A percentile compares a stretch with the other conserved stretches of the same genome.
Conservation (phyloP, 495 filamentous ascomycete genomes). For the Darksidea phi region DNA sequence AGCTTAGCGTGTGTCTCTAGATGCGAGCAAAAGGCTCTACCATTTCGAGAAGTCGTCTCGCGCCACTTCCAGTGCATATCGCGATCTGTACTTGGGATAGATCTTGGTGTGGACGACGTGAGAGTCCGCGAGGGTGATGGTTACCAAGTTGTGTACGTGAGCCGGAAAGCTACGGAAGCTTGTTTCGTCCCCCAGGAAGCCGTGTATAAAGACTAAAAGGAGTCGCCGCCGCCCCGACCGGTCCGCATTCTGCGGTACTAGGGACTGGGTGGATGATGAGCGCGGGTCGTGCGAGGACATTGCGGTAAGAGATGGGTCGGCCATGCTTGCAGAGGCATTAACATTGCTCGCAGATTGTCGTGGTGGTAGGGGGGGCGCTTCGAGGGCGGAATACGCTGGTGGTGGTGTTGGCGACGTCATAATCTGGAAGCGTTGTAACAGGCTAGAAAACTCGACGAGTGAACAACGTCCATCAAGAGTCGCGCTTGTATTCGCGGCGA, state of each 20-base stretch:
- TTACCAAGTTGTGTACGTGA: conserved; percentile 78
- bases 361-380: conserved; percentile 10
- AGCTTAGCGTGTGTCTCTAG: conserved; percentile 11
- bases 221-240: conserved; percentile 57
- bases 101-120: conserved; percentile 87
- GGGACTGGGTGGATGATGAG: conserved; percentile 62
- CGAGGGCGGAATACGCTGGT: too few relatives aligned
- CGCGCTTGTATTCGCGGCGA: too few relatives aligned
- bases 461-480: too few relatives aligned
- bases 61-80: conserved; percentile 69
- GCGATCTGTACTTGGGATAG: conserved; percentile 86
- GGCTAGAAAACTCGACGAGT: too few relatives aligned
- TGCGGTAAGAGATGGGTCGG: conserved; percentile 7
- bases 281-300: conserved; percentile 55
- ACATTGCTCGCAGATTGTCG: background rate
- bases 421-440: too few relatives aligned
- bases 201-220: conserved; percentile 83
- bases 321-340: background rate
- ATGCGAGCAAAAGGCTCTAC: conserved; percentile 45
- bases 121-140: conserved; percentile 62
- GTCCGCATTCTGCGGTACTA: conserved; percentile 51
- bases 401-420: conserved; percentile 22
- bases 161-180: conserved; percentile 86
- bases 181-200: conserved; percentile 87
- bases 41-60: conserved; percentile 79